Evolutionary conservation across 2,329 filamentous ascomycete species (phyloP).

Genomic region (Cladophialophora bantiana): DNA sequence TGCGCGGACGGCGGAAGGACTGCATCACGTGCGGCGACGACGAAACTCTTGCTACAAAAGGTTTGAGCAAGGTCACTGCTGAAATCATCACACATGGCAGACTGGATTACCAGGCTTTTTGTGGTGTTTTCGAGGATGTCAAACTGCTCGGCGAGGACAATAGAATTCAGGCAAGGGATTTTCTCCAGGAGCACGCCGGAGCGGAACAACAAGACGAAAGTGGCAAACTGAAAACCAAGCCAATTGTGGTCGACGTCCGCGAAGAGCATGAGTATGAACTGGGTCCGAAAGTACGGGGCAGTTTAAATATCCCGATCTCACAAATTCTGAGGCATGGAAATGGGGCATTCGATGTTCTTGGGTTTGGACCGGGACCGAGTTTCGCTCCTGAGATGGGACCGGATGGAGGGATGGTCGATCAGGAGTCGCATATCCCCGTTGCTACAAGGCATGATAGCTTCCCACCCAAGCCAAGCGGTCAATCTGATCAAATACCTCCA

Average conservation of each 20-base stretch:
- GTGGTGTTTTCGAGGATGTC: constrained; percentile 68
- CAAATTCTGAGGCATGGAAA: constrained; percentile 45
- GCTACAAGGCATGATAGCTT: neutral
- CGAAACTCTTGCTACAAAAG: constrained; percentile 67
- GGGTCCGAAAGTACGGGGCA: constrained; percentile 71
- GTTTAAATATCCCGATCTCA: constrained; percentile 66
- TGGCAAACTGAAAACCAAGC: constrained; percentile 35
- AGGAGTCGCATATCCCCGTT: constrained; percentile 22
- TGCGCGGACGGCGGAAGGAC: constrained; percentile 71
- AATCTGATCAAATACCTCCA: constrained; percentile 39
- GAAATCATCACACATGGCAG: constrained; percentile 69
- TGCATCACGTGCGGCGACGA: constrained; percentile 79
- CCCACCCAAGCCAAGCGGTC: constrained; percentile 40
- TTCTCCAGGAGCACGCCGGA: constrained; percentile 50
- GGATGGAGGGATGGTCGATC: constrained; percentile 18
- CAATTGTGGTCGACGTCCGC: constrained; percentile 75
- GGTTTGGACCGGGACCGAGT: neutral
- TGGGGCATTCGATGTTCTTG: constrained; percentile 28
- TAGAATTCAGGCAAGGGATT: constrained; percentile 71
- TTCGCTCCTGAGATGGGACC: neutral
- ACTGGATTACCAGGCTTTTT: constrained; percentile 86
- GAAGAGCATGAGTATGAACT: constrained; percentile 86
- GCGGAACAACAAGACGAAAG: constrained; percentile 40
- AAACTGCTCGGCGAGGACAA: constrained; percentile 67
- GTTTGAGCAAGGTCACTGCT: constrained; percentile 66